Conservation (phyloP, 805 yeast genomes). For the Candida ascalaphidarum region DNA sequence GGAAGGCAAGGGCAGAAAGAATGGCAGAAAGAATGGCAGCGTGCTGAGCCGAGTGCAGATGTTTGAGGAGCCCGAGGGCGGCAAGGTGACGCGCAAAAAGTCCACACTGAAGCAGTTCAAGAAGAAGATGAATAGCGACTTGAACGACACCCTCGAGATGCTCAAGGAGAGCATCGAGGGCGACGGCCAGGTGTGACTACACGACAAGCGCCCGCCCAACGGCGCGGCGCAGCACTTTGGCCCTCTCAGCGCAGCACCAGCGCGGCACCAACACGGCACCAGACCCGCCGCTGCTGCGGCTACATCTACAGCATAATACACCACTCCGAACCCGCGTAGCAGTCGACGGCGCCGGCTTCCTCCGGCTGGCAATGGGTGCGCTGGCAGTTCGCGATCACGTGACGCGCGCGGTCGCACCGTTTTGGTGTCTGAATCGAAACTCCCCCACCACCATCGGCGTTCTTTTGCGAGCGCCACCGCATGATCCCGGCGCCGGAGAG, state of each 20-base stretch:
- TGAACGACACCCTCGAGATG: constrained; percentile 31
- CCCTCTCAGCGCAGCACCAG: neutral
- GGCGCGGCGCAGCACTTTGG: neutral
- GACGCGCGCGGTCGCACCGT: no score
- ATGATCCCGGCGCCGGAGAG: no score
- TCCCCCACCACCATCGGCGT: no score
- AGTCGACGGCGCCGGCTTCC: no score
- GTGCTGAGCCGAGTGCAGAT: neutral
- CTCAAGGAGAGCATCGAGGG: constrained; percentile 26
- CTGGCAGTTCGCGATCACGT: no score
- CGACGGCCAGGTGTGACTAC: neutral
- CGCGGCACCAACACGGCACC: no score
- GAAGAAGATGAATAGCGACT: constrained; percentile 21
- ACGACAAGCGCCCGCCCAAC: neutral
- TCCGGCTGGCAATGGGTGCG: no score
- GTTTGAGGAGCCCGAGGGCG: no score
- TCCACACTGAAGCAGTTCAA: constrained; percentile 27
- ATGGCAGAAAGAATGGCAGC: neutral
- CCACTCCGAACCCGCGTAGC: no score
- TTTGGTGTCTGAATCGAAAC: no score
- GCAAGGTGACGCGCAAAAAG: constrained; percentile 14
- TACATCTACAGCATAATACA: no score
- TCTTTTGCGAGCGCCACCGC: no score
- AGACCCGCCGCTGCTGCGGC: neutral
- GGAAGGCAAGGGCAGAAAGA: constrained; percentile 1